Conservation (phyloP, 495 filamentous ascomycete genomes). For the Durotheca rogersii region DNA sequence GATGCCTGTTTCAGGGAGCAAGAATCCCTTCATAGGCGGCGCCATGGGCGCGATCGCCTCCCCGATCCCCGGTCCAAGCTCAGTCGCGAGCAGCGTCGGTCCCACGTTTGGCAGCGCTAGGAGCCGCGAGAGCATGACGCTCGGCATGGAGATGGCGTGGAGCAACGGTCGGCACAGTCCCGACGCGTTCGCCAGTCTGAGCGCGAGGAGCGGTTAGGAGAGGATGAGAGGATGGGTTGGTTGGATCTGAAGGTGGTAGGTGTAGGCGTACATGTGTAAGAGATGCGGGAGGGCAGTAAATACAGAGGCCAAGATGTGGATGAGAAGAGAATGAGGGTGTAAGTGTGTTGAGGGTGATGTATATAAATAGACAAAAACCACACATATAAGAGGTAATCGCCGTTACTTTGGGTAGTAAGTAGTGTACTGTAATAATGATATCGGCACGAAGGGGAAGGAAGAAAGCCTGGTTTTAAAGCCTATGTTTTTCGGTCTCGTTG, state of each 20-base stretch:
- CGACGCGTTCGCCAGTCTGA: conserved; percentile 95
- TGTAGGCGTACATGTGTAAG: conserved; percentile 12
- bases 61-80: conserved; percentile 18
- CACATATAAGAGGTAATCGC: no score
- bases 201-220: conserved; percentile 52
- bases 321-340: no score
- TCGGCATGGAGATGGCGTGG: conserved; percentile 66
- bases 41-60: conserved; percentile 12
- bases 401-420: no score
- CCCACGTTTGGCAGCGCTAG: conserved; percentile 37
- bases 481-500: background rate
- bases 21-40: conserved; percentile 49
- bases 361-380: no score
- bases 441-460: background rate
- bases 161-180: conserved; percentile 85
- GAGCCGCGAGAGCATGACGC: conserved; percentile 87
- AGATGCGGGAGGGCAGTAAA: no score
- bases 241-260: background rate
- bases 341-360: no score
- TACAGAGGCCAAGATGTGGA: no score
- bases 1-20: conserved; percentile 37
- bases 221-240: background rate
- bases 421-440: conserved; percentile 28
- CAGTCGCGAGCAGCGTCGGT: conserved; percentile 49
- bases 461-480: background rate